Evolutionary conservation across 352 stramenopile genomes (phyloP).

Genomic region (Globisporangium mamillatum): DNA sequence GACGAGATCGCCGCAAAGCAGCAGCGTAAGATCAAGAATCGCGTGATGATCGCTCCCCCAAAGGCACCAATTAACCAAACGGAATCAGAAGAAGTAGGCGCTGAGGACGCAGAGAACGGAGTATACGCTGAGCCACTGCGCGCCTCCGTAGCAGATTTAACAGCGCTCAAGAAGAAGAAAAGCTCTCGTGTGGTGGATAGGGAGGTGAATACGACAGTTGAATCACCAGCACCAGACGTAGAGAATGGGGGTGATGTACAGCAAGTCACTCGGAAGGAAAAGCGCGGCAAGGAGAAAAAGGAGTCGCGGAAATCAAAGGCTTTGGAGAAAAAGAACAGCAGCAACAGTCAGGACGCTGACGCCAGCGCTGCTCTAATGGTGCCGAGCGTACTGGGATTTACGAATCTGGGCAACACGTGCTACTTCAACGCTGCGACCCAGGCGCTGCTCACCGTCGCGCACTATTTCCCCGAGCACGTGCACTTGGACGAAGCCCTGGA

Average conservation of each 20-base stretch:
- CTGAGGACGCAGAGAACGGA: not conserved
- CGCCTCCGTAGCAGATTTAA: not conserved
- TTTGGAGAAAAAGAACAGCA: constrained; percentile 6
- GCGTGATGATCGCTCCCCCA: not conserved
- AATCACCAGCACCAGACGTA: no score
- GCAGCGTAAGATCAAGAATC: constrained; percentile 32
- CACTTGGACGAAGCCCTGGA: constrained; percentile 47
- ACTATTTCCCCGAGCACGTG: constrained; percentile 58
- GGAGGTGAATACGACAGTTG: not conserved
- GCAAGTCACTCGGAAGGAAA: not conserved
- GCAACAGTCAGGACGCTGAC: not conserved
- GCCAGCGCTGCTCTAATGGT: not conserved
- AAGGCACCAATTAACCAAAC: not conserved
- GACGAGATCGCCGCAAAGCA: constrained; percentile 54
- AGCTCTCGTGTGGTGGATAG: not conserved
- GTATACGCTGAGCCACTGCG: not conserved
- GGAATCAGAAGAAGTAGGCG: not conserved
- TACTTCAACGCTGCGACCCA: constrained; percentile 91
- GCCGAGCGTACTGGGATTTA: constrained; percentile 55
- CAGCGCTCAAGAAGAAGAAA: not conserved
- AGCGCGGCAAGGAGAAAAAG: not conserved
- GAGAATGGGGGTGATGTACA: not conserved
- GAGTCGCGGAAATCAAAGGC: constrained; percentile 3
- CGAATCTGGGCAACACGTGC: constrained; percentile 93
- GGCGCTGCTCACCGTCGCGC: constrained; percentile 88